Conservation (phyloP, 352 stramenopile genomes). For the Pythium brassicae region DNA sequence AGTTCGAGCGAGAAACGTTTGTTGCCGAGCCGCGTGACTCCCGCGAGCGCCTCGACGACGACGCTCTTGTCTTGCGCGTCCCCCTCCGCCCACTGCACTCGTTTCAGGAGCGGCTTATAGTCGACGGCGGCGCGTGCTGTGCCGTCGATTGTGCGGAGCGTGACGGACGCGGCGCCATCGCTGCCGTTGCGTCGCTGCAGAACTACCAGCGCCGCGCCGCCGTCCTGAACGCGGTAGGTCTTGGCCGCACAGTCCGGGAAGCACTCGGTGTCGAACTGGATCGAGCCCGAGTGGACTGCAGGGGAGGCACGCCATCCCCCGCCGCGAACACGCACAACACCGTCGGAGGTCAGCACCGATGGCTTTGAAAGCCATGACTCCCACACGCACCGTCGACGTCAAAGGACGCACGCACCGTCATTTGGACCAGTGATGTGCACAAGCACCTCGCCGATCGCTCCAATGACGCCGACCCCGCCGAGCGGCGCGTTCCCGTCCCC, state of each 20-base stretch:
- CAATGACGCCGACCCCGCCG: conserved; percentile 29
- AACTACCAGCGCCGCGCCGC: conserved; percentile 40
- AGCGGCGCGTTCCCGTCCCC: conserved; percentile 7
- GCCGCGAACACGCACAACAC: background rate
- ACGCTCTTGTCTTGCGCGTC: conserved; percentile 46
- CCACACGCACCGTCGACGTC: background rate
- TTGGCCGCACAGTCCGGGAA: conserved; percentile 51
- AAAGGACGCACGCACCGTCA: conserved; percentile 17
- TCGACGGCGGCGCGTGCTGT: conserved; percentile 43
- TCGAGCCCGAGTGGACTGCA: conserved; percentile 28
- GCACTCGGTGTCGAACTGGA: conserved; percentile 68
- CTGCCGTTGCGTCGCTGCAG: conserved; percentile 57
- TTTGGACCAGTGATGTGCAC: conserved; percentile 63
- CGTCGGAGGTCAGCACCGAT: background rate
- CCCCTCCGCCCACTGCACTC: conserved; percentile 45
- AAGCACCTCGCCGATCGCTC: conserved; percentile 32
- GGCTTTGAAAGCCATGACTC: background rate
- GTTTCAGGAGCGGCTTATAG: conserved; percentile 33
- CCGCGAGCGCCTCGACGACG: conserved; percentile 31
- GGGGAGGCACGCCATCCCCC: background rate
- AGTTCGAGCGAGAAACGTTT: conserved; percentile 39
- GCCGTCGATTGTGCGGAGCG: conserved; percentile 35
- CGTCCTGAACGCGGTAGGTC: conserved; percentile 39
- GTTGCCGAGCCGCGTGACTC: conserved; percentile 24
- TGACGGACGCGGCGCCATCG: conserved; percentile 37